These are phyloP conservation scores for Micractinium sp. DNA, from an alignment of 139 green algal genomes.

Conservation along the genomic window DNA sequence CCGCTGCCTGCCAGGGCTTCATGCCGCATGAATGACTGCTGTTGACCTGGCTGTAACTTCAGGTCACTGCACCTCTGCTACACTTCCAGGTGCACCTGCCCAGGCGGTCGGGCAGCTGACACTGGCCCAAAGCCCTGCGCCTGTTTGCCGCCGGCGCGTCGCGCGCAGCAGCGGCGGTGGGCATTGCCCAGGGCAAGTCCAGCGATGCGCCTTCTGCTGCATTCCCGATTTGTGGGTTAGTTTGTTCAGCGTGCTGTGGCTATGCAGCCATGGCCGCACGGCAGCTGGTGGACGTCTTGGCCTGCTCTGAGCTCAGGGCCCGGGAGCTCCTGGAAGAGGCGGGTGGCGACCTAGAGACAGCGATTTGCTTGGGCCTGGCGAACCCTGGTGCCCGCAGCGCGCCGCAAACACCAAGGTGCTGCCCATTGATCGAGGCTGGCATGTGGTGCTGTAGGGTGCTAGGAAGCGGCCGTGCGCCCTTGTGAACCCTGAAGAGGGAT, in stretches of 20 bases:
- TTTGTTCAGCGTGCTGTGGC: neutral
- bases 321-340: constrained; percentile 1
- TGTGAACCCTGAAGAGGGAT: too few relatives aligned
- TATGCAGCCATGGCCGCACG: neutral
- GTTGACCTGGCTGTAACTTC: neutral
- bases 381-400: neutral
- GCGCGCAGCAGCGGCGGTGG: too few relatives aligned
- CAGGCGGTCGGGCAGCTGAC: too few relatives aligned
- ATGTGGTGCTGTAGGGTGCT: too few relatives aligned
- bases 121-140: too few relatives aligned
- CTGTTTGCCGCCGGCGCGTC: too few relatives aligned
- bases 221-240: too few relatives aligned
- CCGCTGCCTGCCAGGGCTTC: constrained; percentile 42
- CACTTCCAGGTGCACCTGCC: too few relatives aligned
- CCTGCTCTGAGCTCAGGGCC: neutral
- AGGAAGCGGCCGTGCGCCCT: too few relatives aligned
- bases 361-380: constrained; percentile 31
- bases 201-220: too few relatives aligned
- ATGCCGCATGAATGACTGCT: constrained; percentile 41
- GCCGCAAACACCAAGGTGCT: neutral
- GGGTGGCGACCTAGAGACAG: constrained; percentile 17
- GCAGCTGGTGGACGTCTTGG: constrained; percentile 11
- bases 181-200: too few relatives aligned
- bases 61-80: too few relatives aligned
- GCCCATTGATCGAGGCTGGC: neutral